Evolutionary conservation across 768 basidiomycete genomes (phyloP).

Genomic region (Pleurotus cornucopiae): DNA sequence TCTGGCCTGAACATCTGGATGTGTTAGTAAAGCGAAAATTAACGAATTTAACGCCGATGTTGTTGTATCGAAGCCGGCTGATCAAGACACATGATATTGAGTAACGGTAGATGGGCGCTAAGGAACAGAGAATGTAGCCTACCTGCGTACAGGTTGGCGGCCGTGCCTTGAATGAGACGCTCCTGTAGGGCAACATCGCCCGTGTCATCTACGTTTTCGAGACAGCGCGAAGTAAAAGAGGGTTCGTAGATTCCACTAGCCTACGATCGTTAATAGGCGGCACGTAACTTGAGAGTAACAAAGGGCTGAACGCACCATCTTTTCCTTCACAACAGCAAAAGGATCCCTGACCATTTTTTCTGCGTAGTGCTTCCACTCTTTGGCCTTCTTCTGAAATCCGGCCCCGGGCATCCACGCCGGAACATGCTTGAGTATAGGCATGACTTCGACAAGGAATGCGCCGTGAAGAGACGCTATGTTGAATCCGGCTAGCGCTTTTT

Average conservation of each 20-base stretch:
- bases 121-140: background rate
- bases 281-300: background rate
- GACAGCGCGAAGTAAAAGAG: conserved; percentile 1
- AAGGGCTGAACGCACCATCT: conserved; percentile 17
- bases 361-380: conserved; percentile 24
- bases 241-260: background rate
- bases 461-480: conserved; percentile 34
- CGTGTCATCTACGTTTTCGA: conserved; percentile 1
- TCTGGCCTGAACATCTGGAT: conserved; percentile 17
- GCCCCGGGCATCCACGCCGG: conserved; percentile 42
- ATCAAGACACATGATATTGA: too few relatives aligned
- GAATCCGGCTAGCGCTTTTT: conserved; percentile 30
- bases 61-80: conserved; percentile 13
- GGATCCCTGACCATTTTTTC: conserved; percentile 26
- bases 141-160: conserved; percentile 33
- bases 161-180: conserved; percentile 28
- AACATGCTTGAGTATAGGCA: conserved; percentile 33
- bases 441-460: conserved; percentile 39
- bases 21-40: conserved; percentile 19
- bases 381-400: conserved; percentile 31
- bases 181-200: conserved; percentile 4
- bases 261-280: background rate
- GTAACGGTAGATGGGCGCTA: background rate
- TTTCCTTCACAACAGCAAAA: conserved; percentile 22
- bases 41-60: conserved; percentile 17